phyloP scores from a whole-genome alignment of 1,284 basidiomycete species.

The Lentinula novae-zelandiae region DNA sequence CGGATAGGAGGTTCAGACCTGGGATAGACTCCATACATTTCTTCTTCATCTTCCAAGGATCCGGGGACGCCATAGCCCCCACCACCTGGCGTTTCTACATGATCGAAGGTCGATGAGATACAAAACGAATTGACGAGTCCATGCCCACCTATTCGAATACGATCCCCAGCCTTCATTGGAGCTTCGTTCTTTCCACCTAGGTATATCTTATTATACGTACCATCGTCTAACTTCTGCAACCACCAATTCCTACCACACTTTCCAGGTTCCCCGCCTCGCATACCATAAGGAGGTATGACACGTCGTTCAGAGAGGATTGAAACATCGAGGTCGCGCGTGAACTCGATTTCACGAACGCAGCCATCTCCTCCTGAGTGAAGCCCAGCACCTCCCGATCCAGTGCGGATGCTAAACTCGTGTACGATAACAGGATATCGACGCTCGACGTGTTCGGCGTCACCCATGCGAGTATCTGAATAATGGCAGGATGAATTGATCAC shows the following conservation, averaged over 20 bases:
- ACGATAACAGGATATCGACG: constrained; percentile 11
- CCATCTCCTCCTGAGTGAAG: background rate
- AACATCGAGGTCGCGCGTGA: constrained; percentile 3
- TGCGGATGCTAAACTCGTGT: constrained; percentile 3
- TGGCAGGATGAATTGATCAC: background rate
- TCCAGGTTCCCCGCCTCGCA: constrained; percentile 7
- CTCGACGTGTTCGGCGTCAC: constrained; percentile 11
- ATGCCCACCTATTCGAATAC: background rate
- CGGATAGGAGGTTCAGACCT: background rate
- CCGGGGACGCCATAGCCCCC: background rate
- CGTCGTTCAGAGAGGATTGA: constrained; percentile 2
- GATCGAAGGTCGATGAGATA: background rate
- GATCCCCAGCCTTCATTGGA: constrained; percentile 1
- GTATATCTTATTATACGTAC: background rate
- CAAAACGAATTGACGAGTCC: too few species aligned
- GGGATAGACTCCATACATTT: background rate
- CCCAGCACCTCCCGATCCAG: constrained; percentile 2
- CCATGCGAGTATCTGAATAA: constrained; percentile 6
- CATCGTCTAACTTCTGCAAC: background rate
- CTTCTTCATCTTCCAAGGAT: background rate
- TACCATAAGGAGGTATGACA: constrained; percentile 8
- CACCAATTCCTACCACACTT: background rate
- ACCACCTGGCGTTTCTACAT: constrained; percentile 1
- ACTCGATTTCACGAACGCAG: constrained; percentile 1
- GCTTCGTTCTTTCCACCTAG: constrained; percentile 1